Evolutionary conservation across 2,329 filamentous ascomycete species (phyloP), one percentile per base, ranked within the genome.

Genomic region (Metarhizium anisopliae): DNA sequence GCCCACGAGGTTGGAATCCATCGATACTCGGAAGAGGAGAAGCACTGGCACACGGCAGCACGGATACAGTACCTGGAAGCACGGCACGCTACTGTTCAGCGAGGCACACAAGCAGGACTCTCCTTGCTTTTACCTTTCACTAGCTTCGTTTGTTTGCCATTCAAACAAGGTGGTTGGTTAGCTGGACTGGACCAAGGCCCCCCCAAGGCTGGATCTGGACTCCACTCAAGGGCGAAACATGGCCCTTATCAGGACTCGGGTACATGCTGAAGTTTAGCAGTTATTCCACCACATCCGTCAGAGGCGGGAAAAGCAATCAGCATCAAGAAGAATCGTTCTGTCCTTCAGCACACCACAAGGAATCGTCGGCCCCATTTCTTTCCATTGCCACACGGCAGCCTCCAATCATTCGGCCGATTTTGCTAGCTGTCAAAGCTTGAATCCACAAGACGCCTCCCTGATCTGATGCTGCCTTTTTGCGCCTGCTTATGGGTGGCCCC

Each of bases 201-300:
- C 56, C 59, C 56, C 58, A 58, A 60, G 56, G 55, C 62, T 68
- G 67, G 66, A 70, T 70, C 66, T 66, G 66, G 68, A 67, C 64
- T 64, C 67, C 67, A 67, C 66, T 61, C 59, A 55, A 64, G 63
- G 66, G 63, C 60, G 63, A 66, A 67, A 66, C 5, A 40, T 40
- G 11, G 38, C 38, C 38, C 11, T 5, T 5, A 40, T 5, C 5
- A 40, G 10, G 38, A n/a, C 38, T 16, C 38, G 38, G 54, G 25
- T 25, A 25, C 42, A 45, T 45, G n/a, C 7, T 6, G 42, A 7
- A 10, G 42, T 25, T 45, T 20, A 20, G 5, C n/a, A 45, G 32
- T 35, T 35, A 25, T 45, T 32, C 30, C 30, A 16, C 14, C 50
- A 45, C 32, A 52, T n/a, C 47, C 47, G 30, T 11, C 7, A 13